Conservation (phyloP, 805 yeast genomes). For the Clavispora carvajalis region DNA sequence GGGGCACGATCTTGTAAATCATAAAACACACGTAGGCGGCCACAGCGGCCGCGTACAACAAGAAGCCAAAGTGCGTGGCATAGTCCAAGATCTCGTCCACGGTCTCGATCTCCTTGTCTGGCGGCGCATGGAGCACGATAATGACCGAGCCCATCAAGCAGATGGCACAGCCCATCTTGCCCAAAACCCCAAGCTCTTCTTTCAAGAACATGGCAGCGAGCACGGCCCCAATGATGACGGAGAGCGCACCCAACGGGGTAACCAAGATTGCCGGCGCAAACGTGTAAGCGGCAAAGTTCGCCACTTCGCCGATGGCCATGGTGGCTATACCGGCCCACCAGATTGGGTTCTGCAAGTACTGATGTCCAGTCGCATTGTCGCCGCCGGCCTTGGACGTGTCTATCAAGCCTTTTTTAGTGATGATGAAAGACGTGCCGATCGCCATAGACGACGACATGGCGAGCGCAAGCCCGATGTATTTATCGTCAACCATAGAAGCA, state of each 20-base stretch:
- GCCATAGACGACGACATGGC: constrained; percentile 87
- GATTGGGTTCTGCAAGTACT: constrained; percentile 75
- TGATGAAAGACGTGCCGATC: constrained; percentile 83
- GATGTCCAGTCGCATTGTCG: constrained; percentile 59
- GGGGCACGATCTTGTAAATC: constrained; percentile 81
- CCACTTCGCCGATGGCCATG: constrained; percentile 88
- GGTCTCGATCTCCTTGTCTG: constrained; percentile 83
- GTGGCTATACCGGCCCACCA: constrained; percentile 94
- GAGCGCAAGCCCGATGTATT: constrained; percentile 81
- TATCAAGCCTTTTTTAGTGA: constrained; percentile 81
- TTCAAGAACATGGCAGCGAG: constrained; percentile 78
- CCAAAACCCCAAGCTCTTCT: constrained; percentile 82
- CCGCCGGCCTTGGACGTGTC: constrained; percentile 51
- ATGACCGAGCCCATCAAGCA: constrained; percentile 84
- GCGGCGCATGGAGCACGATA: constrained; percentile 87
- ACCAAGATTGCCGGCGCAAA: constrained; percentile 92
- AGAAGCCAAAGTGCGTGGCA: constrained; percentile 73
- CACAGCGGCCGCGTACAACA: constrained; percentile 62
- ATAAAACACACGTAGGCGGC: constrained; percentile 63
- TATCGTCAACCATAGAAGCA: constrained; percentile 56
- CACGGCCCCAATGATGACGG: constrained; percentile 89
- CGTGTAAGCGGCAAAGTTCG: constrained; percentile 91
- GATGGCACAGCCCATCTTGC: constrained; percentile 89
- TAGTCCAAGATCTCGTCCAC: constrained; percentile 82
- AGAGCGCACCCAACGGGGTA: constrained; percentile 86